Conservation (phyloP, 1,284 basidiomycete genomes). For the Thecaphora frezii region DNA sequence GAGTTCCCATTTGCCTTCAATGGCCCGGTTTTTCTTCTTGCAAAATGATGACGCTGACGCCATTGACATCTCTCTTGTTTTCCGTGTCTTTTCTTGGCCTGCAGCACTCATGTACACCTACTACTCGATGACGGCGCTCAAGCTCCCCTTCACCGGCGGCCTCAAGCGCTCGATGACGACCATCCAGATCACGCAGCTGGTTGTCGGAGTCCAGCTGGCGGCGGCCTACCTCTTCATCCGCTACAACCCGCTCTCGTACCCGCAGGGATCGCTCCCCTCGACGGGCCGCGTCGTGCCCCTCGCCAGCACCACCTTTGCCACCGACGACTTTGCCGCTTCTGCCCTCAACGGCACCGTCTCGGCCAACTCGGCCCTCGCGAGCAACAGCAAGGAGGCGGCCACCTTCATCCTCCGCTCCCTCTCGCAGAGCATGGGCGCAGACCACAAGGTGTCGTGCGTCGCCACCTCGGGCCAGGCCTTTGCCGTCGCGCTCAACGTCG, state of each 20-base stretch:
- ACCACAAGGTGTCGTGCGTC: constrained; percentile 20
- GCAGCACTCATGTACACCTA: constrained; percentile 50
- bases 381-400: constrained; percentile 14
- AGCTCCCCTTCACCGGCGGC: constrained; percentile 53
- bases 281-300: constrained; percentile 18
- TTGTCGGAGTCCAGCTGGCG: constrained; percentile 38
- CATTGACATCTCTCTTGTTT: not conserved
- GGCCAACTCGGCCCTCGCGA: constrained; percentile 7
- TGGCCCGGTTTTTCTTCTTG: not conserved
- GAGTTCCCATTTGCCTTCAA: not conserved
- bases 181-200: constrained; percentile 50
- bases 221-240: constrained; percentile 24
- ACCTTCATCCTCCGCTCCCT: constrained; percentile 10
- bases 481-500: constrained; percentile 32
- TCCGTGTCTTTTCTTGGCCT: not conserved
- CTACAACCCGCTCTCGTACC: constrained; percentile 32
- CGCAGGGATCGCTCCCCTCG: constrained; percentile 21
- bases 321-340: not conserved
- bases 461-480: constrained; percentile 26
- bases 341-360: constrained; percentile 5
- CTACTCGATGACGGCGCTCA: constrained; percentile 53
- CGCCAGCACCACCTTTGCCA: not conserved
- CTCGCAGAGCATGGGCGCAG: constrained; percentile 2
- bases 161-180: constrained; percentile 54
- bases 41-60: not conserved